Evolutionary conservation across 176 grass and related monocot species (phyloP).

Genomic region (Poa pratensis): DNA sequence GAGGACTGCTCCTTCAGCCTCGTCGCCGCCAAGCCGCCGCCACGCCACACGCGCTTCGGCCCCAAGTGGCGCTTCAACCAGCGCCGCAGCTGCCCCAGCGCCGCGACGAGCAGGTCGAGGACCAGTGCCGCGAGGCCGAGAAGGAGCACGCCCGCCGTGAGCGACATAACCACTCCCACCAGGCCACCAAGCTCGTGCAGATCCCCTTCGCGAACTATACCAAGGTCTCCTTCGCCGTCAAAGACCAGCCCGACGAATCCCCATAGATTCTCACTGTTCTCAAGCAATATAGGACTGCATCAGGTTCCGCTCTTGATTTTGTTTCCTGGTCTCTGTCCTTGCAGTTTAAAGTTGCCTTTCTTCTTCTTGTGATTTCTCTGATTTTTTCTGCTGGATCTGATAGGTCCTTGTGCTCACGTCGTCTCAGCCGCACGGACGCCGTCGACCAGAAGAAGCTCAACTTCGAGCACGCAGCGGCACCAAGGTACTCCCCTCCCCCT

Average conservation of each 20-base stretch:
- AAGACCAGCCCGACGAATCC: slow-evolving; percentile 83
- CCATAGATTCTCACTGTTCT: too few species aligned
- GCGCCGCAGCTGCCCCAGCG: slow-evolving; percentile 78
- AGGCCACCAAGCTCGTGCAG: slow-evolving; percentile 64
- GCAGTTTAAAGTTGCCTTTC: too few species aligned
- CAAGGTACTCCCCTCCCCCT: too few species aligned
- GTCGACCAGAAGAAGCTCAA: too few species aligned
- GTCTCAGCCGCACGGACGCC: too few species aligned
- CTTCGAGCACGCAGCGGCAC: too few species aligned
- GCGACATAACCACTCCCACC: slow-evolving; percentile 59
- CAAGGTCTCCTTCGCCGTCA: slow-evolving; percentile 82
- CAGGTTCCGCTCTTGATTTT: too few species aligned
- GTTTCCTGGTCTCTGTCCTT: too few species aligned
- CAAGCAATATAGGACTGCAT: too few species aligned
- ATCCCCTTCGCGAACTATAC: slow-evolving; percentile 88
- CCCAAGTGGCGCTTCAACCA: slow-evolving; percentile 79
- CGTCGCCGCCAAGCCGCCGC: slow-evolving; percentile 68
- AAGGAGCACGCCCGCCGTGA: slow-evolving; percentile 76
- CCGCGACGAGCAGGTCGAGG: slow-evolving; percentile 85
- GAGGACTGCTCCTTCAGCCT: slow-evolving; percentile 73
- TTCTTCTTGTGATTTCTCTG: too few species aligned
- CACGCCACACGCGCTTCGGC: slow-evolving; percentile 63
- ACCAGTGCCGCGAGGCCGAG: slow-evolving; percentile 66
- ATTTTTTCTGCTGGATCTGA: too few species aligned
- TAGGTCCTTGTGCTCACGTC: too few species aligned